phyloP scores from a whole-genome alignment of 139 green algal genomes.

The Zygnema cylindricum region DNA sequence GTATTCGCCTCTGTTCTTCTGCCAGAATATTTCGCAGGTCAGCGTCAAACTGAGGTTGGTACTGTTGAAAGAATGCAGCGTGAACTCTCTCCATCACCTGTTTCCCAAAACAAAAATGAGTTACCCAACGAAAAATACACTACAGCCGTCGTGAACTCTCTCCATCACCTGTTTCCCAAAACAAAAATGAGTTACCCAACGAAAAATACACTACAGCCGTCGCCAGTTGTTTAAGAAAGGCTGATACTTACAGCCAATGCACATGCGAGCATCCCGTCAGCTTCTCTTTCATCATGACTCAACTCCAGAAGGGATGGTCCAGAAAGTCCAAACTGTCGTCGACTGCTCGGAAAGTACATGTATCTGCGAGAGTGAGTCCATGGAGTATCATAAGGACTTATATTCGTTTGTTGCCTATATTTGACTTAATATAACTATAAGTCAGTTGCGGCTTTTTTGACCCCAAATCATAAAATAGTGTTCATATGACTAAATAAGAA shows the following conservation, averaged over 20 bases:
- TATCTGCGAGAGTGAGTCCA: too few relatives aligned
- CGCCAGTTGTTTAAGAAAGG: too few relatives aligned
- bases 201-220: too few relatives aligned
- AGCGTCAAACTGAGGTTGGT: neutral
- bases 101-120: neutral
- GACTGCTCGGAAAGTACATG: slow-evolving; percentile 85
- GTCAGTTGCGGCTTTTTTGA: too few relatives aligned
- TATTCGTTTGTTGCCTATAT: too few relatives aligned
- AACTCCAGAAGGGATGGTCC: slow-evolving; percentile 69
- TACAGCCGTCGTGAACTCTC: slow-evolving; percentile 45
- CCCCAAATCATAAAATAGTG: too few relatives aligned
- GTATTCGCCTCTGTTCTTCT: slow-evolving; percentile 47
- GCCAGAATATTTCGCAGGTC: slow-evolving; percentile 61
- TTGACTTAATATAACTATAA: too few relatives aligned
- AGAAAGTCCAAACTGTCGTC: slow-evolving; percentile 43
- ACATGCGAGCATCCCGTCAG: slow-evolving; percentile 69
- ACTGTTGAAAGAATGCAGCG: slow-evolving; percentile 31
- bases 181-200: too few relatives aligned
- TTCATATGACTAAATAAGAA: too few relatives aligned
- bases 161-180: slow-evolving; percentile 50
- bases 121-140: too few relatives aligned
- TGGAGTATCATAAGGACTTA: too few relatives aligned
- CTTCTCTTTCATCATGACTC: slow-evolving; percentile 72
- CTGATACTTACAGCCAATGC: slow-evolving; percentile 32
- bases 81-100: slow-evolving; percentile 60